phyloP scores from a whole-genome alignment of 1,284 basidiomycete species.

The Trametes polyzona region DNA sequence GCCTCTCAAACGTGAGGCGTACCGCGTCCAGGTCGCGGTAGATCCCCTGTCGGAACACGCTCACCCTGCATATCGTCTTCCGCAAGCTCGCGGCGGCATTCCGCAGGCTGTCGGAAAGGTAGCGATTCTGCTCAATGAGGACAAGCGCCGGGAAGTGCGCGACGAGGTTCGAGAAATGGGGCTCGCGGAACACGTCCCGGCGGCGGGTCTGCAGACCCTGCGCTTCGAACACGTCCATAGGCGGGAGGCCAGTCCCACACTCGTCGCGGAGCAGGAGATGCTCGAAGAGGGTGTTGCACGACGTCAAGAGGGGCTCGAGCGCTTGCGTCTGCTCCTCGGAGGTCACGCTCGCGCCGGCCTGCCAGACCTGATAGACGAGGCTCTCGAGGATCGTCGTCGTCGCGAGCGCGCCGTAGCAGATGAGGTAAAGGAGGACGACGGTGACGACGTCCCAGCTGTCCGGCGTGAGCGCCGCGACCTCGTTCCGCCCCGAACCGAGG shows the following conservation, averaged over 20 bases:
- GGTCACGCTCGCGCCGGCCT: conserved; percentile 47
- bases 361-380: conserved; percentile 77
- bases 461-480: conserved; percentile 56
- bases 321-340: conserved; percentile 43
- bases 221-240: conserved; percentile 60
- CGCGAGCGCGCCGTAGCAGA: conserved; percentile 67
- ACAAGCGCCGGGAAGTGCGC: conserved; percentile 68
- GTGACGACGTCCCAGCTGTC: conserved; percentile 71
- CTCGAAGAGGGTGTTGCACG: conserved; percentile 65
- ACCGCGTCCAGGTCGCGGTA: conserved; percentile 74
- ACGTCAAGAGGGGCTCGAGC: conserved; percentile 55
- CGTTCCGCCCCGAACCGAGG: conserved; percentile 60
- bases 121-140: conserved; percentile 63
- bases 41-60: conserved; percentile 69
- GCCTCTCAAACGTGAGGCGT: conserved; percentile 66
- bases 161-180: conserved; percentile 65
- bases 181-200: conserved; percentile 64
- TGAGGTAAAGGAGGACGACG: conserved; percentile 64
- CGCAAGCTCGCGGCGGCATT: conserved; percentile 54
- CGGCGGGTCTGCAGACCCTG: conserved; percentile 70
- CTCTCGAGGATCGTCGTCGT: conserved; percentile 74
- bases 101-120: conserved; percentile 53
- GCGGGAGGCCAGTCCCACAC: conserved; percentile 47
- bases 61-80: conserved; percentile 57
- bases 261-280: conserved; percentile 60